A percentile compares a stretch with the other conserved stretches of the same genome.
Evolutionary conservation across 2,329 filamentous ascomycete species (phyloP).

Genomic region (Zelopaecilomyces penicillatus): DNA sequence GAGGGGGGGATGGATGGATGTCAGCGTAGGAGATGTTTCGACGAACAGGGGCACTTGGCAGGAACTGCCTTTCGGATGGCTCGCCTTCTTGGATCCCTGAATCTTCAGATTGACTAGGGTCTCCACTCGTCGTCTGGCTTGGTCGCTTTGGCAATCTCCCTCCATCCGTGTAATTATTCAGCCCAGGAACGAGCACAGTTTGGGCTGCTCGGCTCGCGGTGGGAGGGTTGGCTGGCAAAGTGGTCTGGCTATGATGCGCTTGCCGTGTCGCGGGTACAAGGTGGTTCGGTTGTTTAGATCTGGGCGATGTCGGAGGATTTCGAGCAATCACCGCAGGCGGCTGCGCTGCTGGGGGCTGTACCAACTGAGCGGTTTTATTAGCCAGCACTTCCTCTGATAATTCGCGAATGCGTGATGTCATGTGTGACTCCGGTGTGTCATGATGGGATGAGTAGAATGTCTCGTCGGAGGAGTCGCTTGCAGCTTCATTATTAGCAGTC

Average conservation of each 20-base stretch:
- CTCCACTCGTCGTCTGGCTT: constrained; percentile 26
- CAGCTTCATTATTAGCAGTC: constrained; percentile 48
- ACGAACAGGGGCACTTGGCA: constrained; percentile 10
- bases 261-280: background rate
- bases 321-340: background rate
- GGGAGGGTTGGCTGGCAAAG: constrained; percentile 5
- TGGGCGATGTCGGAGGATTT: background rate
- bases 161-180: constrained; percentile 19
- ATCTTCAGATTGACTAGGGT: constrained; percentile 34
- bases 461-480: constrained; percentile 80
- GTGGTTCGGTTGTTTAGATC: background rate
- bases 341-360: constrained; percentile 9
- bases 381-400: constrained; percentile 24
- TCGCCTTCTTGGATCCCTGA: constrained; percentile 25
- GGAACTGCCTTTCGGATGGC: constrained; percentile 9
- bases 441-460: constrained; percentile 94
- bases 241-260: constrained; percentile 6
- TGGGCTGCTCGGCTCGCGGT: constrained; percentile 4
- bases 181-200: constrained; percentile 21
- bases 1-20: constrained; percentile 42
- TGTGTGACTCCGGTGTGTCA: constrained; percentile 58
- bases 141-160: constrained; percentile 9
- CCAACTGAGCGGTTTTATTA: constrained; percentile 8
- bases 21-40: constrained; percentile 19
- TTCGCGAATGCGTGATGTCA: constrained; percentile 41